phyloP scores from a whole-genome alignment of 106 monocot genomes.

The Chionographis japonica region DNA sequence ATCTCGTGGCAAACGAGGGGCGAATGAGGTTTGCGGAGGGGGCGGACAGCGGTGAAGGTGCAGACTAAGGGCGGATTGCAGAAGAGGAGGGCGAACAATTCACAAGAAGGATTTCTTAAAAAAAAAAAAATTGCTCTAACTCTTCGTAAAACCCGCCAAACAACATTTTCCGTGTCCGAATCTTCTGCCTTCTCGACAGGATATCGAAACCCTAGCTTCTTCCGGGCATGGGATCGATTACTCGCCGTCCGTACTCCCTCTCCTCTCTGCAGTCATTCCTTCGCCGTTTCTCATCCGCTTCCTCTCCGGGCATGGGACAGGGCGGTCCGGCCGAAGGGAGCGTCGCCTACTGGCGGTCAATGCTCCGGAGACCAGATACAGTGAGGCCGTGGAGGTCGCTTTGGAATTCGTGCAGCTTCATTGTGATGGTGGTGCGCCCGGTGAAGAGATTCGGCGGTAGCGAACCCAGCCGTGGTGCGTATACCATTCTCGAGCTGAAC shows the following conservation, averaged over 20 bases:
- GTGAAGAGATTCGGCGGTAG: constrained; percentile 5
- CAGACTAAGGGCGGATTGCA: too few relatives aligned
- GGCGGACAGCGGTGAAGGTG: too few relatives aligned
- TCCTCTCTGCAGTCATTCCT: constrained; percentile 2
- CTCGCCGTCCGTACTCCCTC: constrained; percentile 6
- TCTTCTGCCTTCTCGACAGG: too few relatives aligned
- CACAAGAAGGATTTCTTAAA: too few relatives aligned
- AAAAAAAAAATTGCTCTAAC: too few relatives aligned
- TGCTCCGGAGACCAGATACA: constrained; percentile 35
- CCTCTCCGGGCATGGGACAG: background rate
- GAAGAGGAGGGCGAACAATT: too few relatives aligned
- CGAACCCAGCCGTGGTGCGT: constrained; percentile 4
- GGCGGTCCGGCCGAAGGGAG: constrained; percentile 15
- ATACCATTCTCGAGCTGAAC: constrained; percentile 52
- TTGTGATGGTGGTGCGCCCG: constrained; percentile 37
- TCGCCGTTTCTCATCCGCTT: background rate
- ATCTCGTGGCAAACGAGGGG: too few relatives aligned
- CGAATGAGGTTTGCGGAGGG: too few relatives aligned
- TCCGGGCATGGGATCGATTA: constrained; percentile 3
- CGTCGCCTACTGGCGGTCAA: constrained; percentile 31
- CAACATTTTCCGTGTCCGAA: too few relatives aligned
- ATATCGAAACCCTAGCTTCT: constrained; percentile 14
- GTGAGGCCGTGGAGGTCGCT: background rate
- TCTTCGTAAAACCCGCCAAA: too few relatives aligned
- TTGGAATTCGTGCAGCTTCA: constrained; percentile 55